Base-by-base conservation (phyloP, 768 basidiomycete genomes). In the Cystoderma amianthinum region DNA sequence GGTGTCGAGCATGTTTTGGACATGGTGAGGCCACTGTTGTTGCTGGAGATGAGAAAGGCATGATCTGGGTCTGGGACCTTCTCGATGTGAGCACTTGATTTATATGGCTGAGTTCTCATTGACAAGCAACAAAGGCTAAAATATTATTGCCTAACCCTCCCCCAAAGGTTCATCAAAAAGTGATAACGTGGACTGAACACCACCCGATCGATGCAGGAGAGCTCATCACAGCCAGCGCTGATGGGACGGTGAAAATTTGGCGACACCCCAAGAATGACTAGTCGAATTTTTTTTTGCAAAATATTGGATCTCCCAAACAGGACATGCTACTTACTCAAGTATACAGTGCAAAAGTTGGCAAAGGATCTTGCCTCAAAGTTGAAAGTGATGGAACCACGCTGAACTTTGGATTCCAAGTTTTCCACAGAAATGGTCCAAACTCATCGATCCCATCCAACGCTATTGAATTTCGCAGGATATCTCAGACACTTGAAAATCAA, bases 171-270 rank as follows among this genome's bases (percentile, higher is more conserved):
- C 95, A 97, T 56, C 68, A 81, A 30, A 91, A 87, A 57, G 74
- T 87, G 20, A 81, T 96, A 38, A 89, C 88, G 9, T 96, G 93
- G 90, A 81, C 88, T 2, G 91, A 94, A 62, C 80, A 91, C 50
- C 88, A 94, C 61, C 92, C 90, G 5, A 74, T 68, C 16, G 84
- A 91, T 42, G 70, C 77, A 4, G 78, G 78, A 13, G 91, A 96
- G 59, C 76, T 96, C 75, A 62, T 93, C 33, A 94, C 92, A 2
- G 82, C 91, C 1, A 89, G 91, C 52, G 85, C 87, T 15, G 94
- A 97, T 57, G 93, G 94, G 13, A 85, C 82, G 5, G 85, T 85
- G 43, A 95, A 93, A 59, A 79, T 97, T 12, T 97, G 94, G 94
- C 69, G 74, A 49, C 63, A 76, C 47, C 63, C 74, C 36, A 54